phyloP scores from a whole-genome alignment of 345 rosid species.

The Balakata baccata region DNA sequence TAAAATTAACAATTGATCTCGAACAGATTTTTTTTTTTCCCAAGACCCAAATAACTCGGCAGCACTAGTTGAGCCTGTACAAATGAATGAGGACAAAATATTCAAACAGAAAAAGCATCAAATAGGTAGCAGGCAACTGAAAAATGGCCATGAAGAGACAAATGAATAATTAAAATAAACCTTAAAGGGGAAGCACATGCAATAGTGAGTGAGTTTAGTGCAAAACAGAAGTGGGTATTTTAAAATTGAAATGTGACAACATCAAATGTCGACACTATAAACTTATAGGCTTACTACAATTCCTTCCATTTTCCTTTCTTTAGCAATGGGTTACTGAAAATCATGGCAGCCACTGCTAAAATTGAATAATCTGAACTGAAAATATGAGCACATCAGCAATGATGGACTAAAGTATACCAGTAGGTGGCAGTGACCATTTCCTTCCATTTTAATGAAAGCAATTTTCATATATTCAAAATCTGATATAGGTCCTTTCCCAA shows the following conservation, averaged over 20 bases:
- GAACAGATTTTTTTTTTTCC: no score
- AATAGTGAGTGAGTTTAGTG: neutral
- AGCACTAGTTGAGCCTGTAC: neutral
- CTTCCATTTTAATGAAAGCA: no score
- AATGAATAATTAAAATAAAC: neutral
- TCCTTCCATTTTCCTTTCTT: neutral
- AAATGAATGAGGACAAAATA: neutral
- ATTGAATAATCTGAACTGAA: neutral
- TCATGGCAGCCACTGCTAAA: neutral
- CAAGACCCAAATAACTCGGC: no score
- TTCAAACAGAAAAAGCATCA: neutral
- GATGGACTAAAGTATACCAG: no score
- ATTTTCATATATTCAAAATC: no score
- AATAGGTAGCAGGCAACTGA: neutral
- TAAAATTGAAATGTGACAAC: neutral
- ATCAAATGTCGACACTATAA: slow-evolving; percentile 10
- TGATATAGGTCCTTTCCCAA: no score
- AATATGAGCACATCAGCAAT: neutral
- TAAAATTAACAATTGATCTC: no score
- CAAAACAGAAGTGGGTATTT: neutral
- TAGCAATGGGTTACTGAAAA: neutral
- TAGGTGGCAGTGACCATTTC: neutral
- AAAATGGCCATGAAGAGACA: neutral
- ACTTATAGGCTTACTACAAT: neutral
- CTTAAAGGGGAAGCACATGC: neutral